phyloP scores from a whole-genome alignment of 2,329 filamentous ascomycete species.

The Aureobasidium sp. region DNA sequence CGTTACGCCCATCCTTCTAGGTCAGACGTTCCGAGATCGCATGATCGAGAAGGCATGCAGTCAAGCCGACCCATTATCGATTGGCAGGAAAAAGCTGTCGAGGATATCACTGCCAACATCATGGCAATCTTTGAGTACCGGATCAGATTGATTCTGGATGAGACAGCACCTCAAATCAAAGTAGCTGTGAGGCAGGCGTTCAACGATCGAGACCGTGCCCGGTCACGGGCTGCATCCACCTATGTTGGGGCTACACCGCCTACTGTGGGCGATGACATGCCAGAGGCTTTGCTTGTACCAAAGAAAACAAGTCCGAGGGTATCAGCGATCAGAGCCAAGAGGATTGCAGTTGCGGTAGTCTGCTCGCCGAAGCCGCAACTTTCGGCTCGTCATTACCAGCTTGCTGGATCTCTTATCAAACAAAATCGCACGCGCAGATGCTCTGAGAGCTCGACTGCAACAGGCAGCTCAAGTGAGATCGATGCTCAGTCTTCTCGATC shows the following conservation, averaged over 20 bases:
- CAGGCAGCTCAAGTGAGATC: background rate
- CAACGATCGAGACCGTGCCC: background rate
- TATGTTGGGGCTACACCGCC: background rate
- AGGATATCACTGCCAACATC: background rate
- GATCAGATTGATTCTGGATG: background rate
- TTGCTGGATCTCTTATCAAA: background rate
- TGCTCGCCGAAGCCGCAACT: background rate
- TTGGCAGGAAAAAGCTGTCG: background rate
- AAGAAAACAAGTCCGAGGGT: background rate
- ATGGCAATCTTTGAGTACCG: background rate
- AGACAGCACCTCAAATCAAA: background rate
- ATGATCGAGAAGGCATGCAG: background rate
- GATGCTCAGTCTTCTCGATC: background rate
- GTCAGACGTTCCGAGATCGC: background rate
- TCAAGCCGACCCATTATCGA: background rate
- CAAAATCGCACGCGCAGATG: background rate
- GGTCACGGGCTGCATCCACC: background rate
- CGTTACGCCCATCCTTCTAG: background rate
- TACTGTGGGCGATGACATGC: background rate
- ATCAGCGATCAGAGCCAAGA: background rate
- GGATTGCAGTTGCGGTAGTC: no score
- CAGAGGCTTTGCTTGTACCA: background rate
- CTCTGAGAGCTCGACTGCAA: background rate
- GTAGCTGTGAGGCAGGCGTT: no score
- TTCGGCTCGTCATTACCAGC: background rate